Evolutionary conservation across 192 early-diverging fungal species (phyloP).

Genomic region (Coemansia asiatica): DNA sequence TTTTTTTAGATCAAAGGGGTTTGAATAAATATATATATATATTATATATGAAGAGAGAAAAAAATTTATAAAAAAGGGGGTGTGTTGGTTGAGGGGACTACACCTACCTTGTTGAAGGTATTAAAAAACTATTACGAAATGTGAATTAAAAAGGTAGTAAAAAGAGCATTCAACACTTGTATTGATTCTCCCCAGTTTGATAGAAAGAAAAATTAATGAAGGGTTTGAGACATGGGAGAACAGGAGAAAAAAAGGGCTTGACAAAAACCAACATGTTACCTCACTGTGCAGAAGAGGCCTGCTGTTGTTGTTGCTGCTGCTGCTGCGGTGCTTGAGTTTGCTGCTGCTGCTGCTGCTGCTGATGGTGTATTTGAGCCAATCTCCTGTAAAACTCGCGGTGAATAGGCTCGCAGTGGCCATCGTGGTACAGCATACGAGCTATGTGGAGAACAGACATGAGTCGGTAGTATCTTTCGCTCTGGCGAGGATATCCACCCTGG

Average conservation of each 20-base stretch:
- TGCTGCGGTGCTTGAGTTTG: slow-evolving; percentile 12
- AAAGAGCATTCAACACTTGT: too few relatives aligned
- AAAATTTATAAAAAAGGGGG: background rate
- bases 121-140: too few relatives aligned
- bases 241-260: background rate
- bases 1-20: background rate
- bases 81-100: too few relatives aligned
- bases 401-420: slow-evolving; percentile 50
- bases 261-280: background rate
- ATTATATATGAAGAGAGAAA: background rate
- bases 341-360: slow-evolving; percentile 37
- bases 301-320: slow-evolving; percentile 13
- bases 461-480: slow-evolving; percentile 54
- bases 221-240: background rate
- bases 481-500: slow-evolving; percentile 48
- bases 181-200: too few relatives aligned
- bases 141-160: too few relatives aligned
- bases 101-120: too few relatives aligned
- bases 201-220: too few relatives aligned
- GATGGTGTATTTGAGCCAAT: slow-evolving; percentile 53
- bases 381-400: slow-evolving; percentile 53
- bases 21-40: background rate
- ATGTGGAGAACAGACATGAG: slow-evolving; percentile 57
- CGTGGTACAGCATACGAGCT: slow-evolving; percentile 51
- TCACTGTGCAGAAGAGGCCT: slow-evolving; percentile 21